A percentile compares a stretch with the other conserved stretches of the same genome.
Conservation (phyloP, 1,284 basidiomycete genomes). For the Cryptococcus deneoformans region DNA sequence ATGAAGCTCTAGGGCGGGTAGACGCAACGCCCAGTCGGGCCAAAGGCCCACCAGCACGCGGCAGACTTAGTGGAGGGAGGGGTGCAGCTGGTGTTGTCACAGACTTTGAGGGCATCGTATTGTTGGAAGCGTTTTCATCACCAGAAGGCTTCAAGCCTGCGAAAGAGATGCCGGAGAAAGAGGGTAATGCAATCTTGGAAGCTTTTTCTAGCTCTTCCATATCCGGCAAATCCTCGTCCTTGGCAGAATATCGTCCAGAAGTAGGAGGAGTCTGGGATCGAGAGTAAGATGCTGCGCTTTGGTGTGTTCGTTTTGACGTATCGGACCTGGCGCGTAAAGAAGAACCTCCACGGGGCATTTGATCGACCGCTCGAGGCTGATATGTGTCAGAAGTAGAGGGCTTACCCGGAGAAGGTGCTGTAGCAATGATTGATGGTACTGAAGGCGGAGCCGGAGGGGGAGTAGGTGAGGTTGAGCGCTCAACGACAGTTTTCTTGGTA, state of each 20-base stretch:
- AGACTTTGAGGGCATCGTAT: too few species aligned
- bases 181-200: constrained; percentile 35
- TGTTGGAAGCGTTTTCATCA: constrained; percentile 3
- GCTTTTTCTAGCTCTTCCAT: constrained; percentile 43
- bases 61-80: not conserved
- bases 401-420: constrained; percentile 38
- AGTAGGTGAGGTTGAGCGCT: constrained; percentile 22
- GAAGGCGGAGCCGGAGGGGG: constrained; percentile 12
- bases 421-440: constrained; percentile 39
- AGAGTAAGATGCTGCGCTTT: constrained; percentile 37
- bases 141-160: constrained; percentile 14
- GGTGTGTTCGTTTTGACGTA: constrained; percentile 36
- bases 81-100: not conserved
- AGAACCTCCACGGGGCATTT: constrained; percentile 29
- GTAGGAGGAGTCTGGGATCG: constrained; percentile 36
- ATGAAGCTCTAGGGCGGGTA: constrained; percentile 40
- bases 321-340: constrained; percentile 39
- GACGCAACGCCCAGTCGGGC: constrained; percentile 22
- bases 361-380: constrained; percentile 28
- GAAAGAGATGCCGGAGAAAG: constrained; percentile 40
- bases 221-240: constrained; percentile 46
- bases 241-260: constrained; percentile 43
- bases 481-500: constrained; percentile 20
- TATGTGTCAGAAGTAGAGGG: constrained; percentile 16
- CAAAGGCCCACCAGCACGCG: constrained; percentile 14